A percentile compares a stretch with the other conserved stretches of the same genome.
These are phyloP conservation scores for Urochloa ruziziensis DNA, from an alignment of 176 grass and related monocot species.

Conservation along the genomic window DNA sequence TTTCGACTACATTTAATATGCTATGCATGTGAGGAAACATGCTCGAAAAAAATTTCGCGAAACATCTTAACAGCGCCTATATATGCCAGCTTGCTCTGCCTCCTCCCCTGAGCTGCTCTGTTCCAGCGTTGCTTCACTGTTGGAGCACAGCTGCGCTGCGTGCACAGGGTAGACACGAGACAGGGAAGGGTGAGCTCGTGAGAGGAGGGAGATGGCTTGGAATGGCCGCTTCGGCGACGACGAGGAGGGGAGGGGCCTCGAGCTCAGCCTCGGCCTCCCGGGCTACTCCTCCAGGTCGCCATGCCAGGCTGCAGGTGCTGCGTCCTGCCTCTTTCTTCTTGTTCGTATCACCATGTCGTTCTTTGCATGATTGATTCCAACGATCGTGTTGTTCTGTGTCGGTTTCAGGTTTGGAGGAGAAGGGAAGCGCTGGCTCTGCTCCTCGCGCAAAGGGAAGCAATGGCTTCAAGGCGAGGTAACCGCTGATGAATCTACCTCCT, in stretches of 20 bases:
- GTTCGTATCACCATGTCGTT: background rate
- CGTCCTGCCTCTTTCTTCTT: background rate
- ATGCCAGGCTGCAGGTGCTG: constrained; percentile 29
- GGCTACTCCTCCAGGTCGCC: constrained; percentile 35
- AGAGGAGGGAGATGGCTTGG: constrained; percentile 40
- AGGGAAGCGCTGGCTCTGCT: background rate
- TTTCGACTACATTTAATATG: too few relatives aligned
- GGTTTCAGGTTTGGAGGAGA: constrained; percentile 28
- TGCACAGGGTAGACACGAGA: background rate
- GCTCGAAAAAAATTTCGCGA: too few relatives aligned
- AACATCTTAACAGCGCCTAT: too few relatives aligned
- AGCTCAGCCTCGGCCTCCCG: constrained; percentile 67
- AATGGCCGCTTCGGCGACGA: constrained; percentile 50
- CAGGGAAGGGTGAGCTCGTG: background rate
- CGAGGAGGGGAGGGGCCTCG: constrained; percentile 54
- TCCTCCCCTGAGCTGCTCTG: background rate
- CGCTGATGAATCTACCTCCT: background rate
- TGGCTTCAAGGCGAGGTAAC: constrained; percentile 38
- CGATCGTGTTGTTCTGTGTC: background rate
- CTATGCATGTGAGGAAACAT: too few relatives aligned
- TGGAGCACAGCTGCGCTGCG: background rate
- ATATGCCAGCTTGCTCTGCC: constrained; percentile 21
- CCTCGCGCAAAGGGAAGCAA: constrained; percentile 7
- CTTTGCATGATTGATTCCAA: background rate
- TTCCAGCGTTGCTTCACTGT: background rate